Evolutionary conservation across 352 stramenopile species (phyloP).

Genomic region (Aphanomyces invadans): DNA sequence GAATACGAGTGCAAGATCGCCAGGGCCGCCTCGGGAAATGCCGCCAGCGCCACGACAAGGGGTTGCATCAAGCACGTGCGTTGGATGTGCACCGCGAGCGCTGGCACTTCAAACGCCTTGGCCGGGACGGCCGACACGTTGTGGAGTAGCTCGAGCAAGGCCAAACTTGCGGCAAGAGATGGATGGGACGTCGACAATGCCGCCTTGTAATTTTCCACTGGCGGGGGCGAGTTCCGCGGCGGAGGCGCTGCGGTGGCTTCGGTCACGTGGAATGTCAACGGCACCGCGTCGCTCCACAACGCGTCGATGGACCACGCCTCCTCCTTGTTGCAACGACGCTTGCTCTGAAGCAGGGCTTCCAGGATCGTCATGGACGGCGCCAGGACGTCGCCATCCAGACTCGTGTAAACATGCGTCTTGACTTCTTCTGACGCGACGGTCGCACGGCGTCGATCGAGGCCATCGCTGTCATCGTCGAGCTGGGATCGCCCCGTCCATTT

Average conservation of each 20-base stretch:
- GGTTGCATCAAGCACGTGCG: constrained; percentile 38
- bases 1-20: constrained; percentile 44
- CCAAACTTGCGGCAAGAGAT: not conserved
- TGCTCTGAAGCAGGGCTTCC: constrained; percentile 40
- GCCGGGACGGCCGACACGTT: not conserved
- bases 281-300: not conserved
- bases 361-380: constrained; percentile 46
- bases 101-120: not conserved
- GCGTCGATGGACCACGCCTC: not conserved
- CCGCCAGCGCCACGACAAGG: constrained; percentile 53
- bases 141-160: not conserved
- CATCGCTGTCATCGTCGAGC: constrained; percentile 27
- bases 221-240: too few species aligned
- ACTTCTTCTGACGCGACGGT: constrained; percentile 32
- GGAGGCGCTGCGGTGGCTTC: not conserved
- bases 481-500: constrained; percentile 45
- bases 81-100: not conserved
- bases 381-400: constrained; percentile 35
- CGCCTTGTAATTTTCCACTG: too few species aligned
- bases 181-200: too few species aligned
- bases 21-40: constrained; percentile 48
- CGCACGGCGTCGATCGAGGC: constrained; percentile 26
- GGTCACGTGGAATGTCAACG: not conserved
- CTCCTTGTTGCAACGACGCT: not conserved
- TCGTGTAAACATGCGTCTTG: constrained; percentile 36